Evolutionary conservation across 2,329 filamentous ascomycete genomes (phyloP).

Genomic region (Aspergillus thermomutatus): DNA sequence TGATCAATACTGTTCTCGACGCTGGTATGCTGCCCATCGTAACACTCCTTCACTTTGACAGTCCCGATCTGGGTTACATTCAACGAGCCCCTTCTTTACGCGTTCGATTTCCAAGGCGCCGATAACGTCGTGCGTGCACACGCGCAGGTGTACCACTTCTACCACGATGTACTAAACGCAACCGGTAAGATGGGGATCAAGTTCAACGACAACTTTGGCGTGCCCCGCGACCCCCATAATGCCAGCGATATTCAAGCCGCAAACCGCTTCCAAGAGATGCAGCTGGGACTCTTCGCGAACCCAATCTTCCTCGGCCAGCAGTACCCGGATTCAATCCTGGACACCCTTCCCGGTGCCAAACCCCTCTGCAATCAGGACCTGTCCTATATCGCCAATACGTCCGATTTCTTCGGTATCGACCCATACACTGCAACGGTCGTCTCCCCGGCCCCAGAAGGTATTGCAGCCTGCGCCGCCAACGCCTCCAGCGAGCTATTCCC

Average conservation of each 20-base stretch:
- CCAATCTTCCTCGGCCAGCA: conserved; percentile 45
- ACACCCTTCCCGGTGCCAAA: conserved; percentile 43
- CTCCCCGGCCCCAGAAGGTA: conserved; percentile 45
- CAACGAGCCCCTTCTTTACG: conserved; percentile 40
- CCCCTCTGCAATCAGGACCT: conserved; percentile 50
- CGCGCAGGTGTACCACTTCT: conserved; percentile 36
- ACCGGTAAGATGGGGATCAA: conserved; percentile 41
- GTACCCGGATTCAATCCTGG: conserved; percentile 42
- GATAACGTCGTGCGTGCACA: conserved; percentile 50
- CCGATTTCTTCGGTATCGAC: conserved; percentile 57
- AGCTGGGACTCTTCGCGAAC: conserved; percentile 42
- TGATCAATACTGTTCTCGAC: conserved; percentile 44
- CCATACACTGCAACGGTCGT: conserved; percentile 57
- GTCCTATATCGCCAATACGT: conserved; percentile 48
- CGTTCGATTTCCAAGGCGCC: conserved; percentile 45
- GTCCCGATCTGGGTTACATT: conserved; percentile 42
- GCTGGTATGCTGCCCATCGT: conserved; percentile 45
- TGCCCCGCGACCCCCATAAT: conserved; percentile 16
- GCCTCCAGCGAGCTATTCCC: conserved; percentile 45
- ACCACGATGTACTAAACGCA: conserved; percentile 41
- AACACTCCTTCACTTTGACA: conserved; percentile 38
- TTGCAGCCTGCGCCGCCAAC: conserved; percentile 49
- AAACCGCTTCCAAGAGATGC: background rate
- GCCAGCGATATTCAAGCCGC: background rate
- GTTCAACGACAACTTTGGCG: conserved; percentile 51